Percentiles rank a stretch among this genome's conserved stretches.
Conservation (phyloP, 805 yeast genomes). For the Teunomyces pallodes region DNA sequence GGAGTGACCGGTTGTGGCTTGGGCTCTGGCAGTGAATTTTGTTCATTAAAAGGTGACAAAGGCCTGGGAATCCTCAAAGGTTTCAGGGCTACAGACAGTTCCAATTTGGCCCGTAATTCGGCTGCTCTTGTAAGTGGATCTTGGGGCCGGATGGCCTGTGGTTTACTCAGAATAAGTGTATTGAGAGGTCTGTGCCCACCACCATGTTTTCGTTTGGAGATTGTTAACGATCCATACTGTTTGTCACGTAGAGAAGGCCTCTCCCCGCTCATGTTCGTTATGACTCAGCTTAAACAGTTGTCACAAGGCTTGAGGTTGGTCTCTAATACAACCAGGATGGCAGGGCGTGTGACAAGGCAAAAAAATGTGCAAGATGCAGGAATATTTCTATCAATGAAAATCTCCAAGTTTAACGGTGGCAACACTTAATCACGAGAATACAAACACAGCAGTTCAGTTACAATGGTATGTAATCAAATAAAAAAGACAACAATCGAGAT, state of each 20-base stretch:
- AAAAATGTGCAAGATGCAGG: background rate
- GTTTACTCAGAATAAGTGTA: background rate
- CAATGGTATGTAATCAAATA: slow-evolving; percentile 10
- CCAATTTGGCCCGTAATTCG: background rate
- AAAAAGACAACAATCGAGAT: background rate
- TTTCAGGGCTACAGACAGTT: background rate
- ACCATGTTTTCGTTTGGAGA: slow-evolving; percentile 5
- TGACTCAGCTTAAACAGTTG: too few relatives aligned
- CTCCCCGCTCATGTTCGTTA: slow-evolving; percentile 1
- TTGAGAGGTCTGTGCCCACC: slow-evolving; percentile 8
- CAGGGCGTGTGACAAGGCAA: slow-evolving; percentile 7
- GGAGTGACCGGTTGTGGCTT: background rate
- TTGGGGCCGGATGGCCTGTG: slow-evolving; percentile 1
- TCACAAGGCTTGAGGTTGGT: too few relatives aligned
- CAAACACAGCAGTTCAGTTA: slow-evolving; percentile 2
- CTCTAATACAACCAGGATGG: background rate
- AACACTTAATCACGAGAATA: background rate
- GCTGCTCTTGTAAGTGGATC: slow-evolving; percentile 1
- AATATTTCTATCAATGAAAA: background rate
- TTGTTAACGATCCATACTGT: slow-evolving; percentile 1
- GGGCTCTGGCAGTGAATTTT: background rate
- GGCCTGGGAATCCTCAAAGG: background rate
- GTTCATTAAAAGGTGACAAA: too few relatives aligned
- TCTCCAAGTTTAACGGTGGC: slow-evolving; percentile 2
- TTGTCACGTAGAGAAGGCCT: slow-evolving; percentile 4